A percentile compares a stretch with the other conserved stretches of the same genome.
Conservation (phyloP, 352 stramenopile genomes). For the Phytophthora cryptogea region DNA sequence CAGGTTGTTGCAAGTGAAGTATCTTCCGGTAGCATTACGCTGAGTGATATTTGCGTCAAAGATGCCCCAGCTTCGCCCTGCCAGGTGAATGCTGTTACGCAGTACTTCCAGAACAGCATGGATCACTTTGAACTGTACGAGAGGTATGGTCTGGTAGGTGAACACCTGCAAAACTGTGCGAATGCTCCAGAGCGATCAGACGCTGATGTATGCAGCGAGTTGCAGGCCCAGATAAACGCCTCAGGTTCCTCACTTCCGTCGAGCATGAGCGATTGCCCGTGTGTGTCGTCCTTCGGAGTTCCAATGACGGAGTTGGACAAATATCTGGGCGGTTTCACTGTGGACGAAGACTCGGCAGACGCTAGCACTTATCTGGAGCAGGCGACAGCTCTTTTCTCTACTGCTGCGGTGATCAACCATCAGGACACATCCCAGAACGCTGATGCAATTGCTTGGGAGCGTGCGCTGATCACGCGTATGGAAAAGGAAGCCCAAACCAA, state of each 20-base stretch:
- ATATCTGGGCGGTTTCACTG: slow-evolving; percentile 53
- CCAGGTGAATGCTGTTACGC: slow-evolving; percentile 57
- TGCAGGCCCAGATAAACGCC: slow-evolving; percentile 36
- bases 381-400: slow-evolving; percentile 51
- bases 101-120: slow-evolving; percentile 73
- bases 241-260: slow-evolving; percentile 41
- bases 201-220: slow-evolving; percentile 38
- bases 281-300: slow-evolving; percentile 58
- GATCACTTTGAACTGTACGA: slow-evolving; percentile 58
- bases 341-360: slow-evolving; percentile 19
- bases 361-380: slow-evolving; percentile 41
- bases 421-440: slow-evolving; percentile 43
- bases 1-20: slow-evolving; percentile 35
- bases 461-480: slow-evolving; percentile 62
- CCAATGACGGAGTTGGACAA: slow-evolving; percentile 64
- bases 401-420: slow-evolving; percentile 56
- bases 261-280: slow-evolving; percentile 70
- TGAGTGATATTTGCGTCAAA: slow-evolving; percentile 65
- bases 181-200: slow-evolving; percentile 30
- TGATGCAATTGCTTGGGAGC: slow-evolving; percentile 68
- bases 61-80: slow-evolving; percentile 51
- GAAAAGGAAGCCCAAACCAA: slow-evolving; percentile 53
- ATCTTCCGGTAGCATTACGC: slow-evolving; percentile 16
- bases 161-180: slow-evolving; percentile 52
- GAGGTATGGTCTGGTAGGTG: slow-evolving; percentile 40